phyloP scores from a whole-genome alignment of 1,284 basidiomycete species.

The Leccinum huronense region DNA sequence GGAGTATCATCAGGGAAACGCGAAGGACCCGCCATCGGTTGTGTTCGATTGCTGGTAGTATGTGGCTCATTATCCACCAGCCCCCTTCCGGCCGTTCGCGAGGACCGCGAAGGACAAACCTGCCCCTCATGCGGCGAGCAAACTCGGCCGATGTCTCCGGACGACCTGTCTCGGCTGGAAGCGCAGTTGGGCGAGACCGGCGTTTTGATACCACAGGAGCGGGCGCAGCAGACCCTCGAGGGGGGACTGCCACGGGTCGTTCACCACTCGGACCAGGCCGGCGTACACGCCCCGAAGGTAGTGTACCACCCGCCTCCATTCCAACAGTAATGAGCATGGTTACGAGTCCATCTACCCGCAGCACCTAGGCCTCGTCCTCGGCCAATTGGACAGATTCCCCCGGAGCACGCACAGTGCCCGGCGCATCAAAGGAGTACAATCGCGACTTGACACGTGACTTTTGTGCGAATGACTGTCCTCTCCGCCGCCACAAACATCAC shows the following conservation, averaged over 20 bases:
- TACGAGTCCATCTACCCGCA: background rate
- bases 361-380: background rate
- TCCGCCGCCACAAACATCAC: no score
- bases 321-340: background rate
- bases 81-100: conserved; percentile 13
- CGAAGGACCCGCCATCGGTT: no score
- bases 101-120: background rate
- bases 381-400: background rate
- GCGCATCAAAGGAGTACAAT: background rate
- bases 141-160: background rate
- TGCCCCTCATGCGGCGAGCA: background rate
- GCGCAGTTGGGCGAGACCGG: no score
- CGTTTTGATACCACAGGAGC: no score
- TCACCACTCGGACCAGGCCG: no score
- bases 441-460: no score
- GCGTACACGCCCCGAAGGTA: no score
- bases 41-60: no score
- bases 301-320: background rate
- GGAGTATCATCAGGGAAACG: no score
- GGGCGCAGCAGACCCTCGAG: no score
- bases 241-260: no score
- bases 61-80: background rate
- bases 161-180: background rate
- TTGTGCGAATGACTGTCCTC: no score
- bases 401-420: background rate